Evolutionary conservation across 140 eudicot genomes (phyloP).

Genomic region (Cichorium intybus): DNA sequence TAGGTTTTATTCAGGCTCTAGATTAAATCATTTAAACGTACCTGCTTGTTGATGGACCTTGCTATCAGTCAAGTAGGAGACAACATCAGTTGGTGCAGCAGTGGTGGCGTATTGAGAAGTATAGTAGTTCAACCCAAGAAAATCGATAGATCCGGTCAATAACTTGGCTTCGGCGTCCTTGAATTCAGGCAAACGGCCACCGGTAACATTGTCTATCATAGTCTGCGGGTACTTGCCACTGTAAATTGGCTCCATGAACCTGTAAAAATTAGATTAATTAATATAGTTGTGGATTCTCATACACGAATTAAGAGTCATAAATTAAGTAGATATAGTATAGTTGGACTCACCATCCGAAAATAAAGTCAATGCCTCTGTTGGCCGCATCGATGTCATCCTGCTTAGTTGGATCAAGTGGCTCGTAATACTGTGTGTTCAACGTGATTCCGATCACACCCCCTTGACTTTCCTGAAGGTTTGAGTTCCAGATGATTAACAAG

Average conservation of each 20-base stretch:
- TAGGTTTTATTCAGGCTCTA: too few species aligned
- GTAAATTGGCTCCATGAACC: slow-evolving; percentile 35
- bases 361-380: slow-evolving; percentile 30
- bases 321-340: not conserved
- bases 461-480: slow-evolving; percentile 22
- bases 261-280: not conserved
- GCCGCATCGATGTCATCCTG: slow-evolving; percentile 26
- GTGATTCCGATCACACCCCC: slow-evolving; percentile 31
- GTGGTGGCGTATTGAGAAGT: slow-evolving; percentile 28
- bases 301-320: not conserved
- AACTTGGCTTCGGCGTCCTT: slow-evolving; percentile 14
- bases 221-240: slow-evolving; percentile 26
- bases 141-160: slow-evolving; percentile 29
- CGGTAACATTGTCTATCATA: slow-evolving; percentile 15
- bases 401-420: slow-evolving; percentile 26
- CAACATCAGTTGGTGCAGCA: slow-evolving; percentile 11
- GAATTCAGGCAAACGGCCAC: slow-evolving; percentile 30
- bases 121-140: slow-evolving; percentile 36
- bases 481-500: not conserved
- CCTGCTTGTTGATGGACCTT: slow-evolving; percentile 33
- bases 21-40: not conserved
- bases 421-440: slow-evolving; percentile 9
- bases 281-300: too few species aligned
- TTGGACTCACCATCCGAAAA: slow-evolving; percentile 32
- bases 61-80: slow-evolving; percentile 25